These are phyloP conservation scores for Diutina mesorugosa DNA, from an alignment of 1,139 yeast genomes.

Conservation along the genomic window DNA sequence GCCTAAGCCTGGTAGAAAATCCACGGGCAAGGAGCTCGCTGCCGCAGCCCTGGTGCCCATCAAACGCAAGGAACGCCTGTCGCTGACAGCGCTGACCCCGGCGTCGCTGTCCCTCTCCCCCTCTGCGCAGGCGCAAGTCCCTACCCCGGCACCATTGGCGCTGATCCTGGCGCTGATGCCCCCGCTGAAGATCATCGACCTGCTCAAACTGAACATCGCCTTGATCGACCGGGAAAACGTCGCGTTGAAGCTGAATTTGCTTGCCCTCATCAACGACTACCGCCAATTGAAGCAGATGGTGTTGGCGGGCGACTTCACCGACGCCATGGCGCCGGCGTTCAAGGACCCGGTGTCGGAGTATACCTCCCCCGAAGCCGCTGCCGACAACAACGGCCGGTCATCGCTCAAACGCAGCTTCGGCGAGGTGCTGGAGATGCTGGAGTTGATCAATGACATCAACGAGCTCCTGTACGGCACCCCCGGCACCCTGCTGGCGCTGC, in stretches of 20 bases:
- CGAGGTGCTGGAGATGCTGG: constrained; percentile 11
- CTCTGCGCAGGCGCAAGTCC: not conserved
- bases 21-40: constrained; percentile 37
- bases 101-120: not conserved
- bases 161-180: not conserved
- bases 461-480: constrained; percentile 12
- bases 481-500: constrained; percentile 3
- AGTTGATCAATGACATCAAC: constrained; percentile 16
- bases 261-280: not conserved
- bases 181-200: not conserved
- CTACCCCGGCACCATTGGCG: not conserved
- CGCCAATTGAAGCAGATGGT: not conserved
- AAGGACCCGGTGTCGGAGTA: not conserved
- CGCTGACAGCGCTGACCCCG: not conserved
- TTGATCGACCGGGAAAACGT: not conserved
- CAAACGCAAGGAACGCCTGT: constrained; percentile 34
- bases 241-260: not conserved
- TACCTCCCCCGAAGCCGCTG: not conserved
- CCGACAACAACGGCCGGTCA: not conserved
- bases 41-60: constrained; percentile 58
- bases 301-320: not conserved
- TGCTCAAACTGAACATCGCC: not conserved
- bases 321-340: not conserved
- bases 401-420: not conserved
- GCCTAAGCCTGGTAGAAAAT: constrained; percentile 85